phyloP scores from a whole-genome alignment of 1,139 yeast species.

The Lodderomyces parapsilosis region DNA sequence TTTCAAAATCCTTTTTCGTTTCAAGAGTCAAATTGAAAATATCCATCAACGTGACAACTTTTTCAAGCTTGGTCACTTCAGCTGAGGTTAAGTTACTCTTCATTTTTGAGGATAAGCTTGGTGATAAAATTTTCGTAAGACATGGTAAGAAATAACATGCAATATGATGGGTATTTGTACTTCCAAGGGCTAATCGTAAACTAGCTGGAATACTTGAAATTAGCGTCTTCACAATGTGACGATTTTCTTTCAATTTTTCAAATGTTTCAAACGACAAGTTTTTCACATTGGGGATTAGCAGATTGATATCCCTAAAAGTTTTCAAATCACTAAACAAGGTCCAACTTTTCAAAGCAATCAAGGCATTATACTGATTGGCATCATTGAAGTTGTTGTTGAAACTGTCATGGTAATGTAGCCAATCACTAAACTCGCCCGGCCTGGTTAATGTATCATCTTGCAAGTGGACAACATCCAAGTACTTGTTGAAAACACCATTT shows the following conservation, averaged over 20 bases:
- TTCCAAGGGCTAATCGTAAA: conserved; percentile 28
- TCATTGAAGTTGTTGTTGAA: conserved; percentile 35
- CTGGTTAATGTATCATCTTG: conserved; percentile 66
- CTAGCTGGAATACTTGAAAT: conserved; percentile 28
- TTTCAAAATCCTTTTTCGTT: conserved; percentile 32
- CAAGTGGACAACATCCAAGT: conserved; percentile 48
- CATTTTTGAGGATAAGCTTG: conserved; percentile 32
- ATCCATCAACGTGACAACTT: conserved; percentile 27
- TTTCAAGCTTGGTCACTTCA: conserved; percentile 29
- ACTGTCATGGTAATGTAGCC: conserved; percentile 71
- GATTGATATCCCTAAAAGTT: conserved; percentile 20
- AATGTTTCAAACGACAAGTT: conserved; percentile 44
- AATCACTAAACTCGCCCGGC: conserved; percentile 68
- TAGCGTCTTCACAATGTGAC: conserved; percentile 24
- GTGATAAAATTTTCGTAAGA: conserved; percentile 44
- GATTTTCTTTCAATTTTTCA: conserved; percentile 33
- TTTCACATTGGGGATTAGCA: conserved; percentile 37
- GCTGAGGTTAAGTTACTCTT: conserved; percentile 23
- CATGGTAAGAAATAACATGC: conserved; percentile 43
- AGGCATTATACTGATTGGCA: conserved; percentile 52
- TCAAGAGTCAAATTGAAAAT: conserved; percentile 32
- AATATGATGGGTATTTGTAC: conserved; percentile 25
- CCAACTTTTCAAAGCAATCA: conserved; percentile 65
- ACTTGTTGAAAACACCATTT: conserved; percentile 70
- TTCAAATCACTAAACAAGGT: conserved; percentile 60